phyloP scores from a whole-genome alignment of 2,329 filamentous ascomycete species.

The Chrysosphaeria jannelii region DNA sequence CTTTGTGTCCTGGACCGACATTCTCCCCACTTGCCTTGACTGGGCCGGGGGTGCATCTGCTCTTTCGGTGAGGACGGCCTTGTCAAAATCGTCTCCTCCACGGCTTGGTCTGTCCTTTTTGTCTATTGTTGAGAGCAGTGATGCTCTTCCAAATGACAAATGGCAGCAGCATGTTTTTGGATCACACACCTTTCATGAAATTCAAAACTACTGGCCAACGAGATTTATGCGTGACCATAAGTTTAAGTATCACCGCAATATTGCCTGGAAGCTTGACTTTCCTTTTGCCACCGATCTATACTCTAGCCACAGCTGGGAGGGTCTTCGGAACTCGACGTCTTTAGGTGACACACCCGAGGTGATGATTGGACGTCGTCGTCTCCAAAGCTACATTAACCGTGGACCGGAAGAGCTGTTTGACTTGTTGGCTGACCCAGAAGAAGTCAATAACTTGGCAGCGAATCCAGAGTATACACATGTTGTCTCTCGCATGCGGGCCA shows the following conservation, averaged over 20 bases:
- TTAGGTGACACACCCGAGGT: slow-evolving; percentile 2
- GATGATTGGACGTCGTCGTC: slow-evolving; percentile 11
- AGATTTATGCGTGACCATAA: slow-evolving; percentile 12
- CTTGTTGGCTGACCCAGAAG: slow-evolving; percentile 12
- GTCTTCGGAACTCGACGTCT: slow-evolving; percentile 10
- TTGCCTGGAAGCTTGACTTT: slow-evolving; percentile 18
- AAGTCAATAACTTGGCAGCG: slow-evolving; percentile 2
- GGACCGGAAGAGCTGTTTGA: slow-evolving; percentile 17
- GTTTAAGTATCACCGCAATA: slow-evolving; percentile 20
- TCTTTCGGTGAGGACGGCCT: slow-evolving; percentile 2
- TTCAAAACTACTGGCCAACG: slow-evolving; percentile 19
- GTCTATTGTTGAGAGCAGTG: slow-evolving; percentile 7
- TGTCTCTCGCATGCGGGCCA: slow-evolving; percentile 8
- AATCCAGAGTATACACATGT: slow-evolving; percentile 8
- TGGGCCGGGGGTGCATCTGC: slow-evolving; percentile 8
- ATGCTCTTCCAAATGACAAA: slow-evolving; percentile 4
- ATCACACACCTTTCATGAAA: slow-evolving; percentile 20
- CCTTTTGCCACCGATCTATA: slow-evolving; percentile 17
- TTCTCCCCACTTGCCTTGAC: slow-evolving; percentile 15
- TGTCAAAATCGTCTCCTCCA: background rate
- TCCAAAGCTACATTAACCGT: slow-evolving; percentile 14
- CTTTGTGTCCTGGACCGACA: slow-evolving; percentile 15
- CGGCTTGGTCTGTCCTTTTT: slow-evolving; percentile 11
- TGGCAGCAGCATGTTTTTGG: slow-evolving; percentile 14
- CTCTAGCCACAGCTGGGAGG: slow-evolving; percentile 13